Evolutionary conservation across 768 basidiomycete genomes (phyloP).

Genomic region (Tricholoma matsutake): DNA sequence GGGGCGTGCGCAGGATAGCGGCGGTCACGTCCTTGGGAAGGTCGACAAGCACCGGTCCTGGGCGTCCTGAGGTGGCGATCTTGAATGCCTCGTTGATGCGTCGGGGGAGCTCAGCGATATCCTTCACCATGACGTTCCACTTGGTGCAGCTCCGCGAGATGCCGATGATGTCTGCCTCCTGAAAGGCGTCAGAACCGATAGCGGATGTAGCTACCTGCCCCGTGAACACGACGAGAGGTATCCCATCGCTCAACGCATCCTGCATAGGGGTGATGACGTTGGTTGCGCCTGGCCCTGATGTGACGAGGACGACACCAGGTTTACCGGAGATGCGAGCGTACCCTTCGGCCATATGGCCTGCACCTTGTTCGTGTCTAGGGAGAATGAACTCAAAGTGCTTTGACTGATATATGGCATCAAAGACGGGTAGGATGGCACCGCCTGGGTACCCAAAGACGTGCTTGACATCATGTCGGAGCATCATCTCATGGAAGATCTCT

Average conservation of each 20-base stretch:
- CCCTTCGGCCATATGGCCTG: conserved; percentile 98
- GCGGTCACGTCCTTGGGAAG: conserved; percentile 99
- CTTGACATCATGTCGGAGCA: conserved; percentile 94
- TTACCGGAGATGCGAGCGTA: conserved; percentile 97
- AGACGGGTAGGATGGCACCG: conserved; percentile 98
- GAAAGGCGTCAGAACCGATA: conserved; percentile 99
- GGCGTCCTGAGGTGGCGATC: conserved; percentile 95
- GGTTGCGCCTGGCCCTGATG: conserved; percentile 96
- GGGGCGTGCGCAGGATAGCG: conserved; percentile 77
- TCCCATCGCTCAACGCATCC: conserved; percentile 91
- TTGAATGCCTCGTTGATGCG: conserved; percentile 99
- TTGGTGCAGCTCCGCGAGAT: conserved; percentile 98
- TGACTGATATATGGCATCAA: conserved; percentile 98
- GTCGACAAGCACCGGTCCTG: conserved; percentile 97
- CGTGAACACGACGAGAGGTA: conserved; percentile 92
- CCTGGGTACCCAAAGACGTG: conserved; percentile 98
- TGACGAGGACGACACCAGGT: conserved; percentile 96
- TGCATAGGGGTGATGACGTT: conserved; percentile 99
- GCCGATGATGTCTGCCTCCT: conserved; percentile 95
- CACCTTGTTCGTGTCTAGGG: conserved; percentile 96
- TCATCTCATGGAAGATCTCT: conserved; percentile 99
- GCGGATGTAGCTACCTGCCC: conserved; percentile 99
- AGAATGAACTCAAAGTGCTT: conserved; percentile 93
- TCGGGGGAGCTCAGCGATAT: conserved; percentile 89
- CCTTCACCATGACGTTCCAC: conserved; percentile 99